Conservation (phyloP, 108 stramenopile species). For the Cyclotella choctawhatcheeana region DNA sequence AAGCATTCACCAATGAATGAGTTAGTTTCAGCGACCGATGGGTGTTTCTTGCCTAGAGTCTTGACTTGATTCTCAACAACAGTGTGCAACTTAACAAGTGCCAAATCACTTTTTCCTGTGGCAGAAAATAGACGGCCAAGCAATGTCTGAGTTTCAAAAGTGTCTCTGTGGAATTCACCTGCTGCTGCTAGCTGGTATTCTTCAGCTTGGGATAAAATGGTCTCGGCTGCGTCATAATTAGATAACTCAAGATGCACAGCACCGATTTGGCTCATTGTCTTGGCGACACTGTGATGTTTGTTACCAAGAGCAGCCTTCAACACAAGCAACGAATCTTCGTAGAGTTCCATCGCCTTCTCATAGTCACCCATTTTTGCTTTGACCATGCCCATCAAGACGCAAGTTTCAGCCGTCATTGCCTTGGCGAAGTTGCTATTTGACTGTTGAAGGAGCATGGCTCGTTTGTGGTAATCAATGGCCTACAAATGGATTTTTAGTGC, state of each 20-base stretch:
- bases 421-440: slow-evolving; percentile 56
- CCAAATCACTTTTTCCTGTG: slow-evolving; percentile 53
- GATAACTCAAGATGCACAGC: slow-evolving; percentile 57
- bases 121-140: slow-evolving; percentile 63
- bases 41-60: slow-evolving; percentile 66
- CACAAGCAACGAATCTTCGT: slow-evolving; percentile 59
- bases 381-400: slow-evolving; percentile 67
- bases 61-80: slow-evolving; percentile 56
- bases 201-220: slow-evolving; percentile 55
- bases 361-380: slow-evolving; percentile 61
- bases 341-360: slow-evolving; percentile 59
- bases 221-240: slow-evolving; percentile 62
- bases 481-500: slow-evolving; percentile 18
- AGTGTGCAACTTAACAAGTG: slow-evolving; percentile 49
- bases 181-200: slow-evolving; percentile 55
- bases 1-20: slow-evolving; percentile 65
- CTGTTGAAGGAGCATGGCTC: slow-evolving; percentile 62
- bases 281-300: slow-evolving; percentile 67
- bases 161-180: slow-evolving; percentile 62
- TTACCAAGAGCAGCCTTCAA: slow-evolving; percentile 55
- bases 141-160: slow-evolving; percentile 63
- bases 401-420: slow-evolving; percentile 69
- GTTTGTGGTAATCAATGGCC: slow-evolving; percentile 78
- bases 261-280: slow-evolving; percentile 68
- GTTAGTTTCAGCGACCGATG: slow-evolving; percentile 63